Conservation (phyloP, 2,329 filamentous ascomycete species). For the Penicillium paneum region DNA sequence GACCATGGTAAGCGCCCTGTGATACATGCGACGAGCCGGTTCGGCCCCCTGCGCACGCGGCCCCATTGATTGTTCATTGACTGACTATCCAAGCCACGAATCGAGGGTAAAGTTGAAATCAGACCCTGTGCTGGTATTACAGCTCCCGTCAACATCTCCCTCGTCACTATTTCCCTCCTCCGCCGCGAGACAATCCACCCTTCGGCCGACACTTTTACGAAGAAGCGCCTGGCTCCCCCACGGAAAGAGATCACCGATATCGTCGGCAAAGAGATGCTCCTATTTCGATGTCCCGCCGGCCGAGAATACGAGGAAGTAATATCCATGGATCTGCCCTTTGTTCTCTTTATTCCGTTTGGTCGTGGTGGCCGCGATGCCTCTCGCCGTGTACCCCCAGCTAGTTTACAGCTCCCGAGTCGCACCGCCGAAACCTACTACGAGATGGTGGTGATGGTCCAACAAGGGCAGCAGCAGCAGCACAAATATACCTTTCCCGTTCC, state of each 20-base stretch:
- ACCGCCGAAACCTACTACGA: slow-evolving; percentile 98
- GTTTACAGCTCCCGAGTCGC: slow-evolving; percentile 81
- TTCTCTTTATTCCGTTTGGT: slow-evolving; percentile 94
- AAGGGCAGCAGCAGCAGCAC: slow-evolving; percentile 80
- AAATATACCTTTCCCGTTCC: slow-evolving; percentile 91
- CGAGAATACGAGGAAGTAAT: slow-evolving; percentile 85
- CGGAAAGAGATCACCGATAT: slow-evolving; percentile 87
- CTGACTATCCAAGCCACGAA: slow-evolving; percentile 66
- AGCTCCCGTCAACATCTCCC: slow-evolving; percentile 83
- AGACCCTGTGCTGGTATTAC: slow-evolving; percentile 80
- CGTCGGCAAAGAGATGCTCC: slow-evolving; percentile 89
- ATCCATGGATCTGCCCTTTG: slow-evolving; percentile 94
- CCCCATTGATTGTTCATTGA: slow-evolving; percentile 16
- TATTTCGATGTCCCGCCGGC: slow-evolving; percentile 81
- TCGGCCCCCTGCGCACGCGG: neutral
- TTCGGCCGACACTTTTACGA: slow-evolving; percentile 87
- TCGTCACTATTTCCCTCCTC: slow-evolving; percentile 91
- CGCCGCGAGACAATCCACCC: slow-evolving; percentile 95
- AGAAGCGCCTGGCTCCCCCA: slow-evolving; percentile 85
- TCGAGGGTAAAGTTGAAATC: slow-evolving; percentile 97
- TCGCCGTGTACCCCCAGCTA: slow-evolving; percentile 85
- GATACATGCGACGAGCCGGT: slow-evolving; percentile 1
- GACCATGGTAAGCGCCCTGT: slow-evolving; percentile 70
- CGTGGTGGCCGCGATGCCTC: slow-evolving; percentile 87
- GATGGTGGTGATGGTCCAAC: slow-evolving; percentile 91